Base-by-base conservation (phyloP, 495 filamentous ascomycete genomes). In the Penicillium riverlandense region DNA sequence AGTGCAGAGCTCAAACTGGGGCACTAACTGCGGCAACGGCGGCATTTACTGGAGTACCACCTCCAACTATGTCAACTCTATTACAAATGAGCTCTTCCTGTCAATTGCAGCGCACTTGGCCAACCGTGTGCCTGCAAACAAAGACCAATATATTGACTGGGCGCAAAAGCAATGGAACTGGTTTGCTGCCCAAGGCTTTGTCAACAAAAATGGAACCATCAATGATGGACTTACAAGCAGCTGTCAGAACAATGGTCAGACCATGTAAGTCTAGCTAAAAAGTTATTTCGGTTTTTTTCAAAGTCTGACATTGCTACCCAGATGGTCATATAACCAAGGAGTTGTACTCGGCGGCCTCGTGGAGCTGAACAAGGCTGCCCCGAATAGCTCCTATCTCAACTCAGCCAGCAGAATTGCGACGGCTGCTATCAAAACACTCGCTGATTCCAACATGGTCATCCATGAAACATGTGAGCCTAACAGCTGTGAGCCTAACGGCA, bases 251-350 rank as follows among this genome's bases (percentile, higher is more conserved):
- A 88, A 88, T 57, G 71, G 72, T 28, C 59, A 64, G 30, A 71
- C 72, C 7, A 75, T 79, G 37, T 66, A 55, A 30, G 58, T 43
- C 16, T 6, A 22, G 10, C 32, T 3, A 7, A 3, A 10, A 0
- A 34, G 8, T 1, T n/a, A 4, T 12, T 27, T 3, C 7, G n/a
- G 40, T 1, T 30, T 13, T 34, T 9, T 14, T n/a, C n/a, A 8
- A 1, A n/a, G 29, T 49, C 8, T 35, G 36, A 30, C 9, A 40
- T 38, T 7, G 15, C 15, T 12, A 3, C 15, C 1, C 34, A 66
- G 63, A 7, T 90, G 79, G 77, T 79, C 83, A 0, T 91, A 91
- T 67, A 91, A 89, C 65, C 86, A 91, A 62, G 86, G 85, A 32
- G 83, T 88, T 27, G 69, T 90, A 31, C 71, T 90, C 10, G 85